A percentile compares a stretch with the other conserved stretches of the same genome.
phyloP scores from a whole-genome alignment of 2,329 filamentous ascomycete genomes.

The Lasiodiplodia hormozganensis region DNA sequence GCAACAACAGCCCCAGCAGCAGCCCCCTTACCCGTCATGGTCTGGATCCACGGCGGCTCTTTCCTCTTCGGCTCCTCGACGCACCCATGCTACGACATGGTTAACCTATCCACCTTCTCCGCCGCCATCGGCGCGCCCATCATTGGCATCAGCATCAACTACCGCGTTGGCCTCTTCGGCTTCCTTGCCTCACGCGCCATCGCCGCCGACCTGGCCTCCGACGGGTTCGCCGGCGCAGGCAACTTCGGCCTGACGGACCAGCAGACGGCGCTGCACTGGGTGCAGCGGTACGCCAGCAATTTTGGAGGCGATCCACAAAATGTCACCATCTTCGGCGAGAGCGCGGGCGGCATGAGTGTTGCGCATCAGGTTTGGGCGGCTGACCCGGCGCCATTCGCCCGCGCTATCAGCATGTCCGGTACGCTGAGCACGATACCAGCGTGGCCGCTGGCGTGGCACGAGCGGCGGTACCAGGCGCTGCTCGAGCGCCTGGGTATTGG shows the following conservation, averaged over 20 bases:
- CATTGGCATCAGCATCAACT: conserved; percentile 79
- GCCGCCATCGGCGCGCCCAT: conserved; percentile 59
- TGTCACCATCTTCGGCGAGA: conserved; percentile 48
- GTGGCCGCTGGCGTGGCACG: not conserved
- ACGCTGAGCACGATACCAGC: not conserved
- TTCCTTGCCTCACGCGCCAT: conserved; percentile 60
- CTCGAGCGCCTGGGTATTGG: not conserved
- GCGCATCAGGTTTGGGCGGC: conserved; percentile 45
- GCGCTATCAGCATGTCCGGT: not conserved
- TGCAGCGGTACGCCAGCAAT: conserved; percentile 50
- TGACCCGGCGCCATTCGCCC: not conserved
- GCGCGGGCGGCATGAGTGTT: conserved; percentile 47
- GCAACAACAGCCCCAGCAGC: too few species aligned
- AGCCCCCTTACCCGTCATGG: conserved; percentile 47
- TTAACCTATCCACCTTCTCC: conserved; percentile 35
- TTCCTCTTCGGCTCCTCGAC: conserved; percentile 29
- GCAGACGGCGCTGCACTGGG: conserved; percentile 52
- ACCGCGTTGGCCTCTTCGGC: conserved; percentile 76
- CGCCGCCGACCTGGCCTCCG: conserved; percentile 57
- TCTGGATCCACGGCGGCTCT: conserved; percentile 33
- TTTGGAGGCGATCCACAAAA: conserved; percentile 50
- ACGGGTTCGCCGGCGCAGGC: conserved; percentile 54
- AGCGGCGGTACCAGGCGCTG: not conserved
- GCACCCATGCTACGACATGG: conserved; percentile 37
- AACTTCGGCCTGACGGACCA: conserved; percentile 56